Percentiles rank a stretch among this genome's conserved stretches.
Evolutionary conservation across 225 moss, liverwort and hornwort genomes (phyloP).

Genomic region (Sphagnum tenellum): DNA sequence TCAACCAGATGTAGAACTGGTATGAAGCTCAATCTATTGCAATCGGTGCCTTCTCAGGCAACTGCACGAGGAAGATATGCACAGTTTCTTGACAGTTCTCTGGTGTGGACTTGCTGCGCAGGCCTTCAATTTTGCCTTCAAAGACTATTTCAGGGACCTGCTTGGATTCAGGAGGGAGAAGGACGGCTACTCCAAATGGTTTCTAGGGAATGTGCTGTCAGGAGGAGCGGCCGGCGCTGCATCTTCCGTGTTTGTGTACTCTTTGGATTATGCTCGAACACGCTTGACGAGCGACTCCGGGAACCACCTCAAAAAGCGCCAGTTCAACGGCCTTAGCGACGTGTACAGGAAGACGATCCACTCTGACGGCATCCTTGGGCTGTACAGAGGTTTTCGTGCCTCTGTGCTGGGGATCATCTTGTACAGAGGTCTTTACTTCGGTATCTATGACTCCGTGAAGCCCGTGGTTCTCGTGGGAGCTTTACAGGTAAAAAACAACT

Average conservation of each 20-base stretch:
- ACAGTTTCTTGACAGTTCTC: too few species aligned
- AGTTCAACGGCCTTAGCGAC: conserved; percentile 45
- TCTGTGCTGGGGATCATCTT: conserved; percentile 48
- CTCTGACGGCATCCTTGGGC: conserved; percentile 39
- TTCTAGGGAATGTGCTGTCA: conserved; percentile 42
- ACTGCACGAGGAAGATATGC: neutral
- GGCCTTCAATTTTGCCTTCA: conserved; percentile 62
- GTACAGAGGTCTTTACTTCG: conserved; percentile 48
- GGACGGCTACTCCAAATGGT: conserved; percentile 54
- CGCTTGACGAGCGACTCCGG: conserved; percentile 41
- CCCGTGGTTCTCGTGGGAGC: conserved; percentile 35
- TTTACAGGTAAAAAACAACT: conserved; percentile 5
- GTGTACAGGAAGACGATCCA: conserved; percentile 52
- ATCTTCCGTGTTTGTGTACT: conserved; percentile 43
- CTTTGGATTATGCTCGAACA: conserved; percentile 47
- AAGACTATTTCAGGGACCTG: conserved; percentile 50
- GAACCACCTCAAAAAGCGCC: conserved; percentile 42
- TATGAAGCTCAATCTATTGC: too few species aligned
- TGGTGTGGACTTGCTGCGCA: conserved; percentile 2
- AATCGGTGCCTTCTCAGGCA: too few species aligned
- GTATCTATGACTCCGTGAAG: conserved; percentile 52
- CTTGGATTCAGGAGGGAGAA: conserved; percentile 51
- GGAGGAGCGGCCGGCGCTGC: conserved; percentile 56
- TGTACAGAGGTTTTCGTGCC: conserved; percentile 50
- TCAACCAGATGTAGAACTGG: too few species aligned